phyloP scores from a whole-genome alignment of 2,329 filamentous ascomycete species.

The Stagonosporopsis rhizophila region DNA sequence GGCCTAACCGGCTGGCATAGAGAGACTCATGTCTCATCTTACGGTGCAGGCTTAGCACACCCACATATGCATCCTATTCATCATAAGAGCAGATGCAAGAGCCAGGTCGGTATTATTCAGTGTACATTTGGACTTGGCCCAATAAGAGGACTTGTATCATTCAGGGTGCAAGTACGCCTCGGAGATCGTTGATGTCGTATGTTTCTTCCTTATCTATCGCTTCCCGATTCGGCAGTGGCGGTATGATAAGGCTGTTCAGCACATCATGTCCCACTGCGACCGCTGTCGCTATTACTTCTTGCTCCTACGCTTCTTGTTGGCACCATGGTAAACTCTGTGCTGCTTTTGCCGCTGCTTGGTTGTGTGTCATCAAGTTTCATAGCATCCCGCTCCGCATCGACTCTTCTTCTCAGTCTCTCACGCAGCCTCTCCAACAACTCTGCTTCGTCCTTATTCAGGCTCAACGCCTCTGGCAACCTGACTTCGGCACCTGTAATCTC shows the following conservation, averaged over 20 bases:
- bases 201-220: constrained; percentile 16
- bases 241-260: constrained; percentile 2
- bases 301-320: constrained; percentile 22
- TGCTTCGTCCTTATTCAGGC: constrained; percentile 46
- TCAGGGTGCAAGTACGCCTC: background rate
- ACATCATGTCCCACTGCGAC: constrained; percentile 2
- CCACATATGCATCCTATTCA: background rate
- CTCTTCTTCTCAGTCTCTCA: constrained; percentile 36
- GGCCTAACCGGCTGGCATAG: no score
- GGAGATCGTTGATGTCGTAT: constrained; percentile 9
- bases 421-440: constrained; percentile 47
- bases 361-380: constrained; percentile 15
- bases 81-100: background rate
- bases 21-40: background rate
- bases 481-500: constrained; percentile 43
- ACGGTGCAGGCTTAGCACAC: background rate
- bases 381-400: constrained; percentile 15
- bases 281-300: constrained; percentile 18
- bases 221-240: constrained; percentile 5
- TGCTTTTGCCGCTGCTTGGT: constrained; percentile 27
- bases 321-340: constrained; percentile 30
- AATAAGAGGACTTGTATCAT: background rate
- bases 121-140: background rate
- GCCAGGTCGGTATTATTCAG: background rate
- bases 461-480: constrained; percentile 45